Conservation (phyloP, 1,284 basidiomycete species). For the Leccinum fuscescens region DNA sequence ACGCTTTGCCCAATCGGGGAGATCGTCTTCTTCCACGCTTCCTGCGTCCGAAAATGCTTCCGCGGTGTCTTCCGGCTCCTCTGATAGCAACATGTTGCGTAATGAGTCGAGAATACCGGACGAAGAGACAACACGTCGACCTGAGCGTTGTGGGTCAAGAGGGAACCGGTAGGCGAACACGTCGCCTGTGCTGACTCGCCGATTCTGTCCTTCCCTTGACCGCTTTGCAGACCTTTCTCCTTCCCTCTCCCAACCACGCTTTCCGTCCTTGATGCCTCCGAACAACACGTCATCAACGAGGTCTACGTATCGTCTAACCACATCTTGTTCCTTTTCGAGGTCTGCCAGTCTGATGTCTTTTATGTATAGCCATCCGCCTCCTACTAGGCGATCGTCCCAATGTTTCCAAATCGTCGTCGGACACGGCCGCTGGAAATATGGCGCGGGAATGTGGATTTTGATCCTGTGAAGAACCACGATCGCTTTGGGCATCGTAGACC, state of each 20-base stretch:
- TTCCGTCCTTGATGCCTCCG: constrained; percentile 48
- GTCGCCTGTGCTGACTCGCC: constrained; percentile 54
- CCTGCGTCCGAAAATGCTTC: constrained; percentile 51
- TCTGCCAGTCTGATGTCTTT: constrained; percentile 58
- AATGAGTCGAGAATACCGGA: constrained; percentile 51
- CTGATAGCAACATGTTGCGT: constrained; percentile 46
- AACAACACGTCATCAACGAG: constrained; percentile 74
- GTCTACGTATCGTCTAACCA: constrained; percentile 63
- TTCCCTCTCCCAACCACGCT: constrained; percentile 57
- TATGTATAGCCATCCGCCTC: constrained; percentile 77
- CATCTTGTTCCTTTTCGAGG: constrained; percentile 53
- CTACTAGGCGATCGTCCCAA: constrained; percentile 79
- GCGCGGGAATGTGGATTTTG: constrained; percentile 41
- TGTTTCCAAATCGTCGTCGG: constrained; percentile 47
- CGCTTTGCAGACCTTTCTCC: constrained; percentile 43
- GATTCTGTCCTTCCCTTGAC: constrained; percentile 40
- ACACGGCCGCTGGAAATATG: constrained; percentile 44
- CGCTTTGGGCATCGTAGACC: constrained; percentile 73
- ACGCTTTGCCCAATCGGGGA: constrained; percentile 74
- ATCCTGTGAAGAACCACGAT: constrained; percentile 46
- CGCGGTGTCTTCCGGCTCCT: constrained; percentile 56
- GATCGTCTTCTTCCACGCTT: constrained; percentile 41
- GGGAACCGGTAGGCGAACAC: constrained; percentile 33
- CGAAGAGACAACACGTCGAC: constrained; percentile 49
- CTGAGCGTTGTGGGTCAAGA: constrained; percentile 21